Evolutionary conservation across 805 yeast genomes (phyloP), one percentile per base, ranked within the genome.

Genomic region (Ogataea polymorpha): DNA sequence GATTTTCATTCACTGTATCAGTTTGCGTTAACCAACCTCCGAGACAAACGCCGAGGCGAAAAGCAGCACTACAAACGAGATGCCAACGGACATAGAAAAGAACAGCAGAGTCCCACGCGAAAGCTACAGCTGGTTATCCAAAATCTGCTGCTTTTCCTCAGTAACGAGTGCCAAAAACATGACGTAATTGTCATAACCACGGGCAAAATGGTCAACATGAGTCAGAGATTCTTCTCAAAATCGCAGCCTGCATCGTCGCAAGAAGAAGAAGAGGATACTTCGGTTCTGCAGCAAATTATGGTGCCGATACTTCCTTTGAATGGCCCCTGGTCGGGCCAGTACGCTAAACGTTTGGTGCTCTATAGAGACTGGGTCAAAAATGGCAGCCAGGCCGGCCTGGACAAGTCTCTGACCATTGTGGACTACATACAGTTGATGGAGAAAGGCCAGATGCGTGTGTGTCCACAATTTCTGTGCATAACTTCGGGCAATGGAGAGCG

Each of bases 221-320:
- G 44, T 14, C 65, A 61, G 38, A 45, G 51, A 20, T 53, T 59
- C 29, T 48, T 44, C 32, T 31, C 49, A n/a, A 42, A 37, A 20
- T 35, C 42, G 9, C 44, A 32, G 17, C 27, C 38, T 3, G 15
- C 37, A n/a, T 18, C 24, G 12, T 13, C 27, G 7, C 45, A 39
- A n/a, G 49, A 39, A 8, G 40, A 17, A 13, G 44, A 37, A 12
- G 47, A 43, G 16, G 32, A 35, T 12, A 27, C 41, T n/a, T 53
- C 40, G 20, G 50, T 59, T 9, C 45, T 48, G n/a, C 65, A 61
- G 41, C 53, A 50, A 24, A 58, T 61, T 7, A 42, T 62, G n/a
- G 63, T 62, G 1, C 66, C 66, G 1, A 47, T 47, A 4, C 38
- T 62, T 9, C 56, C 65, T 4, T 32, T 62, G 29, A 59, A 52